Percentiles rank a stretch among this genome's conserved stretches.
Conservation (phyloP, 2,329 filamentous ascomycete species). For the Cercospora citrullina region DNA sequence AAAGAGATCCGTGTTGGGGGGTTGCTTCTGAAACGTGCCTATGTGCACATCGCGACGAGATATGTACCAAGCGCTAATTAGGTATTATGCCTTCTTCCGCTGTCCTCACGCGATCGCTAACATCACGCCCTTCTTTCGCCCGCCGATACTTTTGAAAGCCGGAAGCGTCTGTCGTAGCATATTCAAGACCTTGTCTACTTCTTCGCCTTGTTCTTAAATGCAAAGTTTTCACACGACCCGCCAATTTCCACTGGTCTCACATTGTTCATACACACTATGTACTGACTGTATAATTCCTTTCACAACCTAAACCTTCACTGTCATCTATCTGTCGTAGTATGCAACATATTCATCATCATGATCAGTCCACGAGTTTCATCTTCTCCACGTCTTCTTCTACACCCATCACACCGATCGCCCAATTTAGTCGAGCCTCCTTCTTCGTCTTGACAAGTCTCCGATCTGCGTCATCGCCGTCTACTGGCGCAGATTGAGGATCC, state of each 20-base stretch:
- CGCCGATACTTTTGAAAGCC: no score
- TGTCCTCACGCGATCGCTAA: no score
- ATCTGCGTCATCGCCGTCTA: conserved; percentile 40
- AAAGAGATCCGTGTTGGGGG: no score
- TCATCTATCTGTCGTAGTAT: conserved; percentile 5
- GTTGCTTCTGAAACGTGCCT: no score
- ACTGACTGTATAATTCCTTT: background rate
- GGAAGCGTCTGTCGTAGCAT: no score
- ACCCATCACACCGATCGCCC: conserved; percentile 75
- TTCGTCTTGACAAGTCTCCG: conserved; percentile 62
- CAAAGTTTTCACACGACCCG: background rate
- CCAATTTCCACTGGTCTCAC: background rate
- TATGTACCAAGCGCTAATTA: no score
- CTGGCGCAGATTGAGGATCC: conserved; percentile 33
- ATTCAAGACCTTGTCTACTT: no score
- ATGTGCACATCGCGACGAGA: no score
- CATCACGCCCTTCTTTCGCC: no score
- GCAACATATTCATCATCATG: background rate
- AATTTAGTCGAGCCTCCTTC: conserved; percentile 64
- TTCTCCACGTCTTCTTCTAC: conserved; percentile 69
- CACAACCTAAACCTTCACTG: background rate
- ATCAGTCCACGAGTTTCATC: conserved; percentile 17
- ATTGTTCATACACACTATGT: background rate
- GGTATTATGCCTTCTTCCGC: no score
- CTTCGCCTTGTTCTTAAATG: background rate